These are phyloP conservation scores for Kodamaea arcana DNA, from an alignment of 1,139 yeast genomes.

Conservation along the genomic window DNA sequence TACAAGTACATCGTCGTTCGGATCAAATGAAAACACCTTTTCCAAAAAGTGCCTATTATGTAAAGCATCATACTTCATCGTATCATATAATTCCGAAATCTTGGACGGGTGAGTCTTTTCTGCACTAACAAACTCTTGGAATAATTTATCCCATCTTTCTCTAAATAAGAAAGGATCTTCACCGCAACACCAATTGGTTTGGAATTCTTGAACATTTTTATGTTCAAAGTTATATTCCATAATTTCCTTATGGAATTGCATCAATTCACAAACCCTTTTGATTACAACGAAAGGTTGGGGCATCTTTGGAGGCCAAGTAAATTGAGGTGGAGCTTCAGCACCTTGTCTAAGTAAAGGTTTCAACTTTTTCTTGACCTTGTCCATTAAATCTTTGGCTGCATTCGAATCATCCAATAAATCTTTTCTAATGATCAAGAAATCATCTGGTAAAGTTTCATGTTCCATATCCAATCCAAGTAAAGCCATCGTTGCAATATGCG, in stretches of 20 bases:
- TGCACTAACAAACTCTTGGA: conserved; percentile 85
- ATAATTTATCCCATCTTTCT: conserved; percentile 97
- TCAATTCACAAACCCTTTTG: conserved; percentile 87
- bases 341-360: conserved; percentile 94
- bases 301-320: conserved; percentile 98
- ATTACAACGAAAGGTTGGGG: conserved; percentile 96
- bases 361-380: conserved; percentile 92
- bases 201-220: conserved; percentile 65
- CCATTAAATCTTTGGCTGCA: conserved; percentile 98
- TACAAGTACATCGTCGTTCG: conserved; percentile 44
- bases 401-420: conserved; percentile 93
- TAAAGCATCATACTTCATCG: conserved; percentile 97
- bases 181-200: conserved; percentile 90
- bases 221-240: conserved; percentile 78
- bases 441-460: conserved; percentile 62
- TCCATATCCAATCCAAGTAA: conserved; percentile 62
- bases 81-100: conserved; percentile 92
- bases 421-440: conserved; percentile 77
- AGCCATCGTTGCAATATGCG: conserved; percentile 82
- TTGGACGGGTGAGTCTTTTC: conserved; percentile 98
- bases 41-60: conserved; percentile 90
- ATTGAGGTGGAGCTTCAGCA: conserved; percentile 96
- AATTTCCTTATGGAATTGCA: conserved; percentile 85
- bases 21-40: conserved; percentile 73
- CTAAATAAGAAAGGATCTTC: conserved; percentile 88